These are phyloP conservation scores for Coffea eugenioides DNA, from an alignment of 257 asterid species.

Conservation along the genomic window DNA sequence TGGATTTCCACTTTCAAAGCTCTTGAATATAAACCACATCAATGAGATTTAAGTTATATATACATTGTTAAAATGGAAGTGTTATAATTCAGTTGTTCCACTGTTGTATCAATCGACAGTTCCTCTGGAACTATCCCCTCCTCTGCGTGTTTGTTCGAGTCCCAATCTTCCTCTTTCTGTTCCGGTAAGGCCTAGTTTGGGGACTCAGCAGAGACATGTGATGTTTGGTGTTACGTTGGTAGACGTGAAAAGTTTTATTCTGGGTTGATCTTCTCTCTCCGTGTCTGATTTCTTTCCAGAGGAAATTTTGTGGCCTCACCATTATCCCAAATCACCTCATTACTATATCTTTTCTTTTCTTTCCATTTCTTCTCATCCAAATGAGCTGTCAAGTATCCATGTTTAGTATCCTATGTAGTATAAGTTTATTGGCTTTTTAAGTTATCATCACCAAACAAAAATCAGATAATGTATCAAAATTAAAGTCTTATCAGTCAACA, in stretches of 20 bases:
- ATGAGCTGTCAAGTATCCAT: background rate
- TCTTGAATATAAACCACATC: constrained; percentile 6
- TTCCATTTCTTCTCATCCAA: background rate
- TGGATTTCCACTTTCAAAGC: background rate
- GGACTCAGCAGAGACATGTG: too few species aligned
- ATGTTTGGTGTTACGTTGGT: too few species aligned
- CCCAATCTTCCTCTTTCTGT: too few species aligned
- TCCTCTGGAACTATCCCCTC: background rate
- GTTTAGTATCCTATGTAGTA: too few species aligned
- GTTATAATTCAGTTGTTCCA: background rate
- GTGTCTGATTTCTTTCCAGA: too few species aligned
- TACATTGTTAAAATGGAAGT: background rate
- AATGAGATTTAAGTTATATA: background rate
- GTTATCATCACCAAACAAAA: background rate
- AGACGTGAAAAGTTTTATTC: too few species aligned
- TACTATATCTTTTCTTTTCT: background rate
- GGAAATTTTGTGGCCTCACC: too few species aligned
- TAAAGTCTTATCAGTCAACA: background rate
- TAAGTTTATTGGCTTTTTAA: background rate
- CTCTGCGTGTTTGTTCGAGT: too few species aligned
- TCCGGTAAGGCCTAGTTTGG: too few species aligned
- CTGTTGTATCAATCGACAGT: background rate
- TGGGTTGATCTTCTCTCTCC: too few species aligned
- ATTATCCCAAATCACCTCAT: too few species aligned
- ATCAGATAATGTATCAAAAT: background rate